Base-by-base conservation (phyloP, 2,329 filamentous ascomycete genomes). In the Colletotrichum cordylinicola region DNA sequence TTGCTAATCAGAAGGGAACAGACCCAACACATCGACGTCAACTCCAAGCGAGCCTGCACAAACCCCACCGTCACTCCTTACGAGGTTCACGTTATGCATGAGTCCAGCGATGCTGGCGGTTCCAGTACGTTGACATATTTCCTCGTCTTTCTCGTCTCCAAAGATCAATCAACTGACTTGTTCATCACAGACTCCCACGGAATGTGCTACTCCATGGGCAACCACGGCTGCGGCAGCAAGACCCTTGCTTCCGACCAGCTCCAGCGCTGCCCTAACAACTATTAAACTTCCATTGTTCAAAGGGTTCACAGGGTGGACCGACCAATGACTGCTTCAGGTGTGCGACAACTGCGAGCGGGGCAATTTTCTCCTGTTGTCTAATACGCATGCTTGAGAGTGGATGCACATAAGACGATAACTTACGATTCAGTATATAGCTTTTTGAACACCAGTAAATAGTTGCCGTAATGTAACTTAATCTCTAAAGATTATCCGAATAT, bases 121-220 rank as follows among this genome's bases (percentile, higher is more conserved):
- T 48, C 66, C 3, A 68, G 52, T 56, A 62, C 4, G 60, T 37
- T 0, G 4, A n/a, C 1, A 3, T 1, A 21, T 1, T 52, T 24
- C 60, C 0, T 31, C 15, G 1, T 4, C 0, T 0, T 18, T 15
- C 60, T 24, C n/a, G 0, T 35, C 2, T 37, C 12, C n/a, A 18
- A 33, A 2, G n/a, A 52, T 4, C 18, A 37, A 6, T 35, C 3
- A 16, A 21, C 60, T 62, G 0, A 62, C 12, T 8, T 1, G 8
- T 15, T 18, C 31, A 4, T 8, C 18, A 27, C 4, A 62, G 60
- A 29, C 29, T 29, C 66, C 7, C 43, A 68, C 31, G 66, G 66
- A 21, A 56, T 68, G 27, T 68, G 66, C 52, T 68, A 68, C 66
- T 68, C 66, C 3, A 68, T 68, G 66, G 66, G n/a, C 31, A n/a